Evolutionary conservation across 257 asterid genomes (phyloP).

Genomic region (Voacanga thouarsii): DNA sequence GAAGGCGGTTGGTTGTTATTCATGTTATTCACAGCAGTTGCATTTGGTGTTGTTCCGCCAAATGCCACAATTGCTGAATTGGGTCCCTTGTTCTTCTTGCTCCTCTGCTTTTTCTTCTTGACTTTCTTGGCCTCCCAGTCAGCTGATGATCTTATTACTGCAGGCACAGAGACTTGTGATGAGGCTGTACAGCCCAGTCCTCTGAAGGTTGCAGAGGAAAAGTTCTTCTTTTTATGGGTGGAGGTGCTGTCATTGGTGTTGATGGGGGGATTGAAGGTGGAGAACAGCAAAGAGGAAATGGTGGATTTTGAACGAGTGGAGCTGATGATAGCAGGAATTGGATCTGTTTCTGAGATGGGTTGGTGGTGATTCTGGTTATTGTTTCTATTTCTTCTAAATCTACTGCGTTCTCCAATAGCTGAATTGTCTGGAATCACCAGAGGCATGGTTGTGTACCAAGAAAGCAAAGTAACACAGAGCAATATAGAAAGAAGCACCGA

Average conservation of each 20-base stretch:
- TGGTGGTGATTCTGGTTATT: conserved; percentile 25
- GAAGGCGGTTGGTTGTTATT: conserved; percentile 10
- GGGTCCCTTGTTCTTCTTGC: conserved; percentile 18
- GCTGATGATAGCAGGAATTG: conserved; percentile 26
- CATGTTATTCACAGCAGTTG: conserved; percentile 5
- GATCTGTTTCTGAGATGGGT: conserved; percentile 48
- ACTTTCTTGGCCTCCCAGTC: conserved; percentile 77
- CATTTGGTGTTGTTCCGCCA: conserved; percentile 3
- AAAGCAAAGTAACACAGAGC: background rate
- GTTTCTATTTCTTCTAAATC: conserved; percentile 56
- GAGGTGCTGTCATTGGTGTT: conserved; percentile 27
- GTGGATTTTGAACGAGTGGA: conserved; percentile 56
- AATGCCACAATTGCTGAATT: conserved; percentile 12
- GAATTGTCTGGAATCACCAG: conserved; percentile 33
- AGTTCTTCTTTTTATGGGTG: conserved; percentile 62
- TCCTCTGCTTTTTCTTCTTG: conserved; percentile 33
- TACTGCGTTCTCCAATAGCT: conserved; percentile 36
- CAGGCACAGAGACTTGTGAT: conserved; percentile 88
- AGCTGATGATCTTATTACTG: conserved; percentile 74
- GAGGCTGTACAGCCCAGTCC: conserved; percentile 90
- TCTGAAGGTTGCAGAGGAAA: conserved; percentile 61
- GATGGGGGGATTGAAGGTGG: conserved; percentile 28
- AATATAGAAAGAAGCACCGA: background rate
- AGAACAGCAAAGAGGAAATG: conserved; percentile 58
- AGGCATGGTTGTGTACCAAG: conserved; percentile 14